phyloP scores from a whole-genome alignment of 2,329 filamentous ascomycete species.

The Elsinoe arachidis region DNA sequence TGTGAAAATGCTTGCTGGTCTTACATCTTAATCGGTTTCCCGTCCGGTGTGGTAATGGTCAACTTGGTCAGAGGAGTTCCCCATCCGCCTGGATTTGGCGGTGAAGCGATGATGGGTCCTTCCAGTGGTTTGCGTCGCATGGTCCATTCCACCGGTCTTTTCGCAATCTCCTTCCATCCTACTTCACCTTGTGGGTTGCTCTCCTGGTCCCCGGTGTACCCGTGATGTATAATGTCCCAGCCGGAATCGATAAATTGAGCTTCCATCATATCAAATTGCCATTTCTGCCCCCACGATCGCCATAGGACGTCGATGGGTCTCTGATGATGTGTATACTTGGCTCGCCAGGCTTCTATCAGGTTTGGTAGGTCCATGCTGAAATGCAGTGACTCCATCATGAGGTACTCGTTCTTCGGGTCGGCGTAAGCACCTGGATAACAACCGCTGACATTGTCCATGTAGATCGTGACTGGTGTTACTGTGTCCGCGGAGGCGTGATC shows the following conservation, averaged over 20 bases:
- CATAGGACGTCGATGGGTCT: not conserved
- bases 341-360: not conserved
- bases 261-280: not conserved
- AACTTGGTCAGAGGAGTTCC: not conserved
- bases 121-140: not conserved
- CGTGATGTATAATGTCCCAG: not conserved
- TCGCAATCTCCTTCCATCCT: not conserved
- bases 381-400: not conserved
- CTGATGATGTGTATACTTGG: not conserved
- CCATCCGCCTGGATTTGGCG: not conserved
- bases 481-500: not conserved
- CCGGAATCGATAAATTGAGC: not conserved
- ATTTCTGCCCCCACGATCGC: not conserved
- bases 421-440: not conserved
- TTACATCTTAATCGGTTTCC: too few relatives aligned
- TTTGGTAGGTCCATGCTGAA: not conserved
- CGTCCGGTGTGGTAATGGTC: not conserved
- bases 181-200: not conserved
- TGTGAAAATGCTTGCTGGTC: too few relatives aligned
- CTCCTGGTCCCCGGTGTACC: not conserved
- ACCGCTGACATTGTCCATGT: not conserved
- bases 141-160: not conserved
- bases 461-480: not conserved
- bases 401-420: not conserved
- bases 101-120: not conserved